Evolutionary conservation across 495 filamentous ascomycete species (phyloP).

Genomic region (Aspergillus egyptiacus): DNA sequence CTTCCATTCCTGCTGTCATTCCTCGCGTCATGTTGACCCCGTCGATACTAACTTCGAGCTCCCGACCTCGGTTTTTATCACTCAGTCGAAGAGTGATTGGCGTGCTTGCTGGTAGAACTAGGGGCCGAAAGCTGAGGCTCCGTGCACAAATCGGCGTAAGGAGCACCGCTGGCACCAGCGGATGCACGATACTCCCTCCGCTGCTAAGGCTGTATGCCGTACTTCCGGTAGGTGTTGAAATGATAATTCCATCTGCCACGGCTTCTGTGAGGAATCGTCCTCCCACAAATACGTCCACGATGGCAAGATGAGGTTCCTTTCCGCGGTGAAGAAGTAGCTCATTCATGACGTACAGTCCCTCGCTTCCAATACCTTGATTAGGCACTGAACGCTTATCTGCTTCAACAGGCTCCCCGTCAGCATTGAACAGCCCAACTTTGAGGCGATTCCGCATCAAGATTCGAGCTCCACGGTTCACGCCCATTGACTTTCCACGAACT

Average conservation of each 20-base stretch:
- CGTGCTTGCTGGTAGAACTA: conserved; percentile 82
- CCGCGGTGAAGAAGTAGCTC: conserved; percentile 92
- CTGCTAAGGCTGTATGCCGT: conserved; percentile 91
- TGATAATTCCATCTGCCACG: conserved; percentile 90
- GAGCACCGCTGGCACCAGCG: conserved; percentile 76
- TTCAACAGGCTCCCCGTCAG: conserved; percentile 47
- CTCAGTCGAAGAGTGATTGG: conserved; percentile 77
- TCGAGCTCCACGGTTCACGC: conserved; percentile 62
- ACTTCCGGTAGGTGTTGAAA: conserved; percentile 87
- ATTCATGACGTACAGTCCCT: conserved; percentile 80
- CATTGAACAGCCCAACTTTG: conserved; percentile 71
- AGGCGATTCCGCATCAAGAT: conserved; percentile 82
- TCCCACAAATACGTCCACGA: conserved; percentile 82
- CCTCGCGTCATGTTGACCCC: conserved; percentile 66
- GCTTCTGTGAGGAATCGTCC: conserved; percentile 83
- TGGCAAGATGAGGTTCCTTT: conserved; percentile 78
- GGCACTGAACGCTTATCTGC: conserved; percentile 13
- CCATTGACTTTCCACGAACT: conserved; percentile 75
- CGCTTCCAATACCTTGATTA: conserved; percentile 13
- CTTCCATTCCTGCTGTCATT: conserved; percentile 76
- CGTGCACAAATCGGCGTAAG: conserved; percentile 93
- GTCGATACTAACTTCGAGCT: conserved; percentile 84
- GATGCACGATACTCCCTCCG: conserved; percentile 93
- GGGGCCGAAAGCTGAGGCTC: conserved; percentile 82
- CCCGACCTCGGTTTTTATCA: conserved; percentile 74